Evolutionary conservation across 768 basidiomycete genomes (phyloP).

Genomic region (Xanthoconium stramineum): DNA sequence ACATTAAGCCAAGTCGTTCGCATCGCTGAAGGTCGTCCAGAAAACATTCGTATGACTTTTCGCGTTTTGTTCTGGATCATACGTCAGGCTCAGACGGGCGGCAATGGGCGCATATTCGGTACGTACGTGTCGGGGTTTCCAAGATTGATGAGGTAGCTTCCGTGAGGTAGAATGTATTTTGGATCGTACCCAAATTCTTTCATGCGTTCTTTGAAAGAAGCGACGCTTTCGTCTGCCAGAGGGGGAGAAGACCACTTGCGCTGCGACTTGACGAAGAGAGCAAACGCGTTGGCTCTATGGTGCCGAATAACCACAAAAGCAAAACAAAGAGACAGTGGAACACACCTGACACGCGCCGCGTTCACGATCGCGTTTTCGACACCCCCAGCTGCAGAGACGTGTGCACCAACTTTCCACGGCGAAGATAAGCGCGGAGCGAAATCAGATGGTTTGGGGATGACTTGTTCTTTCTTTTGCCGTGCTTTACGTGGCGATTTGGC

Average conservation of each 20-base stretch:
- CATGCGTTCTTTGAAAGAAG: slow-evolving; percentile 60
- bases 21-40: slow-evolving; percentile 79
- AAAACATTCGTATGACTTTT: slow-evolving; percentile 76
- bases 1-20: slow-evolving; percentile 65
- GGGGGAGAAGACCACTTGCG: slow-evolving; percentile 73
- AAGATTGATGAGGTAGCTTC: slow-evolving; percentile 82
- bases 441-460: slow-evolving; percentile 23
- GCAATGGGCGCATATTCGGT: background rate
- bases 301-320: background rate
- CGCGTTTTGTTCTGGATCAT: slow-evolving; percentile 51
- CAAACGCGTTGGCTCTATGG: slow-evolving; percentile 77
- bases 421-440: slow-evolving; percentile 31
- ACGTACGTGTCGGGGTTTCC: slow-evolving; percentile 75
- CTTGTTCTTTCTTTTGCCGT: slow-evolving; percentile 8
- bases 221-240: slow-evolving; percentile 49
- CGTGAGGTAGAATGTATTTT: slow-evolving; percentile 73
- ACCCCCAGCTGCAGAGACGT: slow-evolving; percentile 79
- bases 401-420: slow-evolving; percentile 75
- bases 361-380: slow-evolving; percentile 71
- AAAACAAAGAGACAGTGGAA: background rate
- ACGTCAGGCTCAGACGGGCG: background rate
- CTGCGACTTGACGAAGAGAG: slow-evolving; percentile 82
- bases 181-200: slow-evolving; percentile 56
- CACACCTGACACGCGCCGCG: slow-evolving; percentile 67
- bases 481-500: slow-evolving; percentile 5